Conservation (phyloP, 495 filamentous ascomycete genomes). For the Penicillium subrubescens region DNA sequence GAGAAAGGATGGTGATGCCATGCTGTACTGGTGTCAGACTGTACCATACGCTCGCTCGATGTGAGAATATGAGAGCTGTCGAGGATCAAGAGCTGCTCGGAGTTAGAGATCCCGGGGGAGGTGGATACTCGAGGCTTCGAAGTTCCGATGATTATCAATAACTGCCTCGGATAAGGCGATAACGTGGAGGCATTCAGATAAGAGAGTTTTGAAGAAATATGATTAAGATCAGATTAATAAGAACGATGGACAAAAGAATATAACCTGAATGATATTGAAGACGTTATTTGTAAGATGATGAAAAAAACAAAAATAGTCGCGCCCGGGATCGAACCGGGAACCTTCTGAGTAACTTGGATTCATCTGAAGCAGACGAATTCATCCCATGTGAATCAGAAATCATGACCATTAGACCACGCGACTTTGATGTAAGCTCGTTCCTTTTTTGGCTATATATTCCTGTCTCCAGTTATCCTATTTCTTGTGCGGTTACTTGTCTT, state of each 20-base stretch:
- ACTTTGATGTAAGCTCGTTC: not conserved
- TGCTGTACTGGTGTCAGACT: not conserved
- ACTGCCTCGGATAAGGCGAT: not conserved
- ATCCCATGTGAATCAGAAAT: conserved; percentile 28
- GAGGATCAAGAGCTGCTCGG: not conserved
- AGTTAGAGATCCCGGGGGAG: not conserved
- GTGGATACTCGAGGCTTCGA: not conserved
- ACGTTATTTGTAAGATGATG: too few species aligned
- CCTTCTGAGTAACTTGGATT: conserved; percentile 17
- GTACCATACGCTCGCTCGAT: not conserved
- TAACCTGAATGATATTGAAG: too few species aligned
- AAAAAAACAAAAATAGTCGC: conserved; percentile 32
- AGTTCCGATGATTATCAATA: not conserved
- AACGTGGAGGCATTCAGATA: not conserved
- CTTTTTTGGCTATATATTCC: not conserved
- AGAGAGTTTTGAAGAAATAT: too few species aligned
- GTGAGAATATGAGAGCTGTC: not conserved
- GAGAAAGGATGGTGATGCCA: conserved; percentile 25
- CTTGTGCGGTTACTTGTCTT: too few species aligned
- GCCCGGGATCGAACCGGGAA: conserved; percentile 47
- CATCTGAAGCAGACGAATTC: not conserved
- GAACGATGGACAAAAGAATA: too few species aligned
- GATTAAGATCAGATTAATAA: too few species aligned
- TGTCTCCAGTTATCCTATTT: too few species aligned
- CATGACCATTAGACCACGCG: conserved; percentile 27